Evolutionary conservation across 2,329 filamentous ascomycete genomes (phyloP).

Genomic region (Davidsoniella australis): DNA sequence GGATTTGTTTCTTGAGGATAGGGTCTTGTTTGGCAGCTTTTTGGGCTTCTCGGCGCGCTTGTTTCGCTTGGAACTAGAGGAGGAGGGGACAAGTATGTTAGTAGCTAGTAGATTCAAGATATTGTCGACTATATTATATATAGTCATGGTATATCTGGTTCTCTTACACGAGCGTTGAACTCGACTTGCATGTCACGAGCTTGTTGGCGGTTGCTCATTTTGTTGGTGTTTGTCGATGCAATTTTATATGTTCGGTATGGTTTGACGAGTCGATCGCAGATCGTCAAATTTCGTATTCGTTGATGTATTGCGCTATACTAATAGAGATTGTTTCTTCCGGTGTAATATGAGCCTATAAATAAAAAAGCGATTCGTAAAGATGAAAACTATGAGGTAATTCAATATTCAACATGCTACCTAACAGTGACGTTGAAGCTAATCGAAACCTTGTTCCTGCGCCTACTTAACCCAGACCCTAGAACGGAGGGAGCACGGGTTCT

Average conservation of each 20-base stretch:
- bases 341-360: too few species aligned
- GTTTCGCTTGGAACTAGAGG: conserved; percentile 40
- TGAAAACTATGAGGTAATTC: too few species aligned
- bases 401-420: too few species aligned
- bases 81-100: neutral
- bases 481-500: too few species aligned
- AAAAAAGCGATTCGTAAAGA: too few species aligned
- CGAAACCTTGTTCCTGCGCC: too few species aligned
- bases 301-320: too few species aligned
- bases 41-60: conserved; percentile 41
- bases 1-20: conserved; percentile 44
- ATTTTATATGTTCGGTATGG: neutral
- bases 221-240: conserved; percentile 14
- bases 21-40: conserved; percentile 45
- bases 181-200: conserved; percentile 45
- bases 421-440: too few species aligned
- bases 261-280: neutral
- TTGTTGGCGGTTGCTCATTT: conserved; percentile 39
- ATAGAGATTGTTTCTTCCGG: too few species aligned
- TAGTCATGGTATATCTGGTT: neutral
- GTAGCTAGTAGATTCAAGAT: neutral
- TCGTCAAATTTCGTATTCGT: too few species aligned
- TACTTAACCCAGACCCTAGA: too few species aligned
- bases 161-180: conserved; percentile 38
- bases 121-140: neutral